Evolutionary conservation across 768 basidiomycete species (phyloP).

Genomic region (Pleurotus tuber-regium): DNA sequence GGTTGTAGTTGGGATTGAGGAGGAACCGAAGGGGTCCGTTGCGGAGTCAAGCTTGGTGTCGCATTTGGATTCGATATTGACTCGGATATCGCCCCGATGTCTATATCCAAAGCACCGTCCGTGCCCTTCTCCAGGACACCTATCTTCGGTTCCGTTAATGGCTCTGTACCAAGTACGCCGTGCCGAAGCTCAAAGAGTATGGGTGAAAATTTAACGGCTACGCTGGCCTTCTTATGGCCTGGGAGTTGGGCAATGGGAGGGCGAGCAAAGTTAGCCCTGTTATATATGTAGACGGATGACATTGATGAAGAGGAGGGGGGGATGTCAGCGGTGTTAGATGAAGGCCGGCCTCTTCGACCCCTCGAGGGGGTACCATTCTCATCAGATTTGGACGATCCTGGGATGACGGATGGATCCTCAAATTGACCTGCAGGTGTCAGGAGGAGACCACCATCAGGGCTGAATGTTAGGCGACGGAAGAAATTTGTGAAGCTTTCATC

Average conservation of each 20-base stretch:
- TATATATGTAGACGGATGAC: constrained; percentile 88
- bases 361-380: constrained; percentile 44
- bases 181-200: constrained; percentile 87
- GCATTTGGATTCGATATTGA: not conserved
- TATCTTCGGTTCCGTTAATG: constrained; percentile 33
- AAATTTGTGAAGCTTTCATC: constrained; percentile 96
- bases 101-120: constrained; percentile 60
- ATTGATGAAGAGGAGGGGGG: constrained; percentile 45
- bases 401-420: constrained; percentile 78
- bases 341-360: constrained; percentile 57
- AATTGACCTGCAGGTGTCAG: constrained; percentile 97
- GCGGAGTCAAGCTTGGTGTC: constrained; percentile 26
- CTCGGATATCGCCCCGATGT: constrained; percentile 41
- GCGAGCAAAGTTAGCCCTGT: constrained; percentile 89
- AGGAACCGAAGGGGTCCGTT: constrained; percentile 27
- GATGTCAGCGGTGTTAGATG: constrained; percentile 32
- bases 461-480: constrained; percentile 91
- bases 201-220: constrained; percentile 93
- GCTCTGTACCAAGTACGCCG: constrained; percentile 43
- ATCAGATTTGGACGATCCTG: constrained; percentile 20
- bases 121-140: constrained; percentile 66
- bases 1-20: constrained; percentile 18
- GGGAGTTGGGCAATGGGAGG: constrained; percentile 94
- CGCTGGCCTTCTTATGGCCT: constrained; percentile 93
- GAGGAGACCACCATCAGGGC: constrained; percentile 90